Percentiles rank a stretch among this genome's conserved stretches.
Evolutionary conservation across 768 basidiomycete genomes (phyloP).

Genomic region (Pulveroboletus frians): DNA sequence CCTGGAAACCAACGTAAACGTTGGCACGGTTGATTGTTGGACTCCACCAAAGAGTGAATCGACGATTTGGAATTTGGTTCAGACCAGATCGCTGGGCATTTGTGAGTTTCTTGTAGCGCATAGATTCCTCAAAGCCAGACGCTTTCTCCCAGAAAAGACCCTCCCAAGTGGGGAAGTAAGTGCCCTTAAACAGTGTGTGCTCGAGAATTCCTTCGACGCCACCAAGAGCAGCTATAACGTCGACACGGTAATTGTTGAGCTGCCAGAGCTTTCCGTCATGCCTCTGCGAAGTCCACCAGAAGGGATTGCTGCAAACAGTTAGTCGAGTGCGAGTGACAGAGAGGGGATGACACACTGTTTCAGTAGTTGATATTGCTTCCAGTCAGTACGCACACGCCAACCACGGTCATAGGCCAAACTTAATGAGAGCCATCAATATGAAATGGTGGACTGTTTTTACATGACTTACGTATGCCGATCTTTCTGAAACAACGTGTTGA

Average conservation of each 20-base stretch:
- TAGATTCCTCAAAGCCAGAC: slow-evolving; percentile 93
- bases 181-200: slow-evolving; percentile 96
- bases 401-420: slow-evolving; percentile 97
- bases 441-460: not conserved
- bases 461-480: slow-evolving; percentile 79
- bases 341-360: slow-evolving; percentile 60
- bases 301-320: slow-evolving; percentile 68
- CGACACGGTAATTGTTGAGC: slow-evolving; percentile 96
- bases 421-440: not conserved
- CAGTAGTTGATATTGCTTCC: slow-evolving; percentile 93
- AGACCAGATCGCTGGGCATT: slow-evolving; percentile 98
- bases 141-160: slow-evolving; percentile 99
- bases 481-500: slow-evolving; percentile 99
- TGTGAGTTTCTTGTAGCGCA: slow-evolving; percentile 94
- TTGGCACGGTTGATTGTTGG: slow-evolving; percentile 99
- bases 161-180: slow-evolving; percentile 97
- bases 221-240: slow-evolving; percentile 96
- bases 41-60: slow-evolving; percentile 99
- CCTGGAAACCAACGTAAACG: slow-evolving; percentile 99
- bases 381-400: slow-evolving; percentile 96
- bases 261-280: slow-evolving; percentile 97
- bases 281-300: slow-evolving; percentile 99
- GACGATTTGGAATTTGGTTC: slow-evolving; percentile 97
- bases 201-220: slow-evolving; percentile 96
- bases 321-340: slow-evolving; percentile 3